Evolutionary conservation across 2,329 filamentous ascomycete genomes (phyloP).

Genomic region (Incumbomyces delicatus): DNA sequence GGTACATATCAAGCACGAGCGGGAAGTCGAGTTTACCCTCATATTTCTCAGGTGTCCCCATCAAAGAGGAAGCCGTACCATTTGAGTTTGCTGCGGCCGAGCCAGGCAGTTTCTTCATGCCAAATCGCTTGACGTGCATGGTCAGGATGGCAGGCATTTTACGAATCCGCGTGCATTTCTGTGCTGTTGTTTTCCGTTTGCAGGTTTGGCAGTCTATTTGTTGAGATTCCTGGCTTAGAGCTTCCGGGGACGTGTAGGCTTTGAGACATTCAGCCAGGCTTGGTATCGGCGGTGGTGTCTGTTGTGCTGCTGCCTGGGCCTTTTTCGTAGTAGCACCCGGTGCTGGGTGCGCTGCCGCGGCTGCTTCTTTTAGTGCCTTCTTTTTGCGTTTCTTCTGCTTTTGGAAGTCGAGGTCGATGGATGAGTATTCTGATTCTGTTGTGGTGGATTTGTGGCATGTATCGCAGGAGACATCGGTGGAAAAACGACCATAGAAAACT

Average conservation of each 20-base stretch:
- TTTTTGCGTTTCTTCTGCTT: constrained; percentile 47
- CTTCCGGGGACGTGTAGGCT: constrained; percentile 78
- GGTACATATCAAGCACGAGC: constrained; percentile 76
- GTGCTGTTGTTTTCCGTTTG: constrained; percentile 60
- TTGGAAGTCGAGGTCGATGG: constrained; percentile 81
- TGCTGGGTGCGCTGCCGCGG: constrained; percentile 3
- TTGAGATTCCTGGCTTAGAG: constrained; percentile 55
- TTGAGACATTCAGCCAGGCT: constrained; percentile 69
- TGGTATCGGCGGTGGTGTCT: constrained; percentile 27
- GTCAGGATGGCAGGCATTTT: constrained; percentile 79
- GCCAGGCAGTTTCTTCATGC: constrained; percentile 15
- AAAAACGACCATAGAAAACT: constrained; percentile 85
- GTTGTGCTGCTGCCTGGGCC: not conserved
- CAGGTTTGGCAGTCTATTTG: constrained; percentile 74
- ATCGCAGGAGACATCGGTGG: constrained; percentile 82
- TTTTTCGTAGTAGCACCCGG: constrained; percentile 1
- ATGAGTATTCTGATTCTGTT: constrained; percentile 79
- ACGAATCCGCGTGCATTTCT: constrained; percentile 75
- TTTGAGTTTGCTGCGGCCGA: not conserved
- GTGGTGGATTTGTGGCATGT: constrained; percentile 75
- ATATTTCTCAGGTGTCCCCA: constrained; percentile 55
- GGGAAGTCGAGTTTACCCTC: constrained; percentile 80
- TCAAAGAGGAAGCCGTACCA: not conserved
- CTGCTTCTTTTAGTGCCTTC: constrained; percentile 15
- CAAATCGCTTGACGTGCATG: constrained; percentile 67